phyloP scores from a whole-genome alignment of 83 land plant species.

The Isoetes engelmannii region DNA sequence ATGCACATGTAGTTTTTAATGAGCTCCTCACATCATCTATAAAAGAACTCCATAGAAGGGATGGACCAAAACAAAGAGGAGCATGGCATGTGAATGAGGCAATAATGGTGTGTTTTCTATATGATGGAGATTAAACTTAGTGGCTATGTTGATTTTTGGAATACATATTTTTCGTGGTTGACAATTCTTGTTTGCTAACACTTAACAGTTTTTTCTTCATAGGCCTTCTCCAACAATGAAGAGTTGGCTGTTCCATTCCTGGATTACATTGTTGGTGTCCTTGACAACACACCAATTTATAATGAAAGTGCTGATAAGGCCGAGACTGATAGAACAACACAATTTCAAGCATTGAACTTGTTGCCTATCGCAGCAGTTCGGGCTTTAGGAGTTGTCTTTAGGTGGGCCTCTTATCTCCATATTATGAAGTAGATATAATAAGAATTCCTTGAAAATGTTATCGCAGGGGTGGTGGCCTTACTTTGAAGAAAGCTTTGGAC shows the following conservation, averaged over 20 bases:
- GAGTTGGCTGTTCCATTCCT: slow-evolving; percentile 62
- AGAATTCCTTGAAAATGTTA: not conserved
- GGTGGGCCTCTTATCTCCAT: slow-evolving; percentile 32
- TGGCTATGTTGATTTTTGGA: not conserved
- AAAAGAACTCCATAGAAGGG: slow-evolving; percentile 65
- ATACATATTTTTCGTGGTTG: not conserved
- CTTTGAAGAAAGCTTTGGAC: slow-evolving; percentile 73
- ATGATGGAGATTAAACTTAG: not conserved
- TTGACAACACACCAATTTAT: slow-evolving; percentile 45
- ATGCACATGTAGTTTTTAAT: slow-evolving; percentile 61
- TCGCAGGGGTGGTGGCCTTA: slow-evolving; percentile 70
- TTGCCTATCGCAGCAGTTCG: slow-evolving; percentile 65
- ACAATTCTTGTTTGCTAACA: not conserved
- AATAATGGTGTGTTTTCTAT: slow-evolving; percentile 47
- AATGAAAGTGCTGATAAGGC: slow-evolving; percentile 43
- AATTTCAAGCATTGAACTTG: slow-evolving; percentile 24
- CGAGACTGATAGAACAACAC: slow-evolving; percentile 36
- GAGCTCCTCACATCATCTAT: slow-evolving; percentile 75
- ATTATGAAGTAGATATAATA: not conserved
- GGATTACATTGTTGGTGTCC: slow-evolving; percentile 65
- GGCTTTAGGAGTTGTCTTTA: slow-evolving; percentile 76
- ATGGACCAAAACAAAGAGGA: slow-evolving; percentile 73
- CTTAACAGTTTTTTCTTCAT: slow-evolving; percentile 1
- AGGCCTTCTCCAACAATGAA: slow-evolving; percentile 83
- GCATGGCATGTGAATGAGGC: slow-evolving; percentile 95